Conservation (phyloP, 2,329 filamentous ascomycete species). For the Aschersonia sp. region DNA sequence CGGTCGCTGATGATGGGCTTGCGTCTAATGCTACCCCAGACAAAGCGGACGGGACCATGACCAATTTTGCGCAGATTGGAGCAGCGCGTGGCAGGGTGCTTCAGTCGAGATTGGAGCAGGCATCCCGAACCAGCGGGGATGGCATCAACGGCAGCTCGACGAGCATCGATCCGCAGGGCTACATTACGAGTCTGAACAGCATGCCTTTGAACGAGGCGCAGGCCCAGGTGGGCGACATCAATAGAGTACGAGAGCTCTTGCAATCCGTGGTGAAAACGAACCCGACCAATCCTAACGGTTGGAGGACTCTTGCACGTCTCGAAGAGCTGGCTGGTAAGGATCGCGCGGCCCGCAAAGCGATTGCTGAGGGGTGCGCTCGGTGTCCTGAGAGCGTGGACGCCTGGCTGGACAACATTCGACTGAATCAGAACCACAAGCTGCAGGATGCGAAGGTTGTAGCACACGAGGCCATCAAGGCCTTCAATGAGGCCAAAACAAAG, state of each 20-base stretch:
- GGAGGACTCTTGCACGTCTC: conserved; percentile 85
- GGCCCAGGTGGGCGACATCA: conserved; percentile 84
- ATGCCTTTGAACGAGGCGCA: conserved; percentile 67
- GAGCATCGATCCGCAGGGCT: conserved; percentile 88
- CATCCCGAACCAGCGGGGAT: conserved; percentile 53
- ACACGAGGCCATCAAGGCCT: conserved; percentile 75
- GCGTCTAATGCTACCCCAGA: conserved; percentile 19
- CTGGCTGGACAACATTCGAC: conserved; percentile 89
- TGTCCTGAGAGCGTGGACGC: conserved; percentile 91
- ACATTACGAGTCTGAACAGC: conserved; percentile 81
- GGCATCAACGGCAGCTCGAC: conserved; percentile 68
- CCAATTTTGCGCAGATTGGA: conserved; percentile 95
- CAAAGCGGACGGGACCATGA: conserved; percentile 75
- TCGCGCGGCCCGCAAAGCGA: conserved; percentile 76
- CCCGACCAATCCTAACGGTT: conserved; percentile 83
- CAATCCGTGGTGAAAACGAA: conserved; percentile 97
- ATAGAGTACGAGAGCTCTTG: conserved; percentile 80
- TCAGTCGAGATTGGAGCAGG: conserved; percentile 84
- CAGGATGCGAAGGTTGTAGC: conserved; percentile 94
- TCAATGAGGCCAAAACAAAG: no score
- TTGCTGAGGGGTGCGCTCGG: conserved; percentile 74
- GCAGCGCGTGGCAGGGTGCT: conserved; percentile 92
- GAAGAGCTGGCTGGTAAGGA: conserved; percentile 90
- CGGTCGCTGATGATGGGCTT: conserved; percentile 66
- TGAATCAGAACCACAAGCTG: conserved; percentile 67